Base-by-base conservation (phyloP, 768 basidiomycete genomes). In the Polyporus arcularius region DNA sequence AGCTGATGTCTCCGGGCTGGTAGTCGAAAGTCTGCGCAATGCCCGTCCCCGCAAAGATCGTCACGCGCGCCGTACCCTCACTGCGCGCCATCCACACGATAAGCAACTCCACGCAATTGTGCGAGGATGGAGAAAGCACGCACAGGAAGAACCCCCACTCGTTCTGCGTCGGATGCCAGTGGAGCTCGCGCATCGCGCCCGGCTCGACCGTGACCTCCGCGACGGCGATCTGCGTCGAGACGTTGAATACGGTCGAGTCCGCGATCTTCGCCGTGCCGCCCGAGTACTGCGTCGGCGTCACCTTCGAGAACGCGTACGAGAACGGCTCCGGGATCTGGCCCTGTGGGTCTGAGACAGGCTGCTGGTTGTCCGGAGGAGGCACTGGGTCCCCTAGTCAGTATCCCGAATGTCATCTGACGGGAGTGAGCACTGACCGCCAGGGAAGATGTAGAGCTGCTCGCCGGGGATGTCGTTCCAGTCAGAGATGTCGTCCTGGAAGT, bases 81-180 rank as follows among this genome's bases (percentile, higher is more conserved):
- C 83, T 87, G 57, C 8, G 28, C 5, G 42, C 15, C 6, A 11
- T 43, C 40, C 6, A 43, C 6, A 43, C 42, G 21, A 38, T n/a
- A 39, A 38, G 30, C 21, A 4, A 48, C n/a, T n/a, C n/a, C n/a
- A 11, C 40, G 51, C 6, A 28, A 28, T 1, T 26, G 11, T 15
- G 4, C 7, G 15, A 30, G 49, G 21, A 11, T 5, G 3, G n/a
- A 39, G 31, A 14, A 11, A 35, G 21, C 2, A 73, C 82, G 31
- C 62, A 84, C 85, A 86, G 56, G 79, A 79, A 84, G 70, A 79
- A 84, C 51, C 73, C 78, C 85, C 85, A 87, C 71, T 86, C 85
- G 55, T 83, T 81, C 69, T 83, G 74, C 12, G 81, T 86, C 4
- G 87, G 86, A 66, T 88, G 87, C 87, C 87, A 88, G 82, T 86